Percentiles rank a stretch among this genome's conserved stretches.
Conservation (phyloP, 1,284 basidiomycete species). For the Neonothopanus nambi region DNA sequence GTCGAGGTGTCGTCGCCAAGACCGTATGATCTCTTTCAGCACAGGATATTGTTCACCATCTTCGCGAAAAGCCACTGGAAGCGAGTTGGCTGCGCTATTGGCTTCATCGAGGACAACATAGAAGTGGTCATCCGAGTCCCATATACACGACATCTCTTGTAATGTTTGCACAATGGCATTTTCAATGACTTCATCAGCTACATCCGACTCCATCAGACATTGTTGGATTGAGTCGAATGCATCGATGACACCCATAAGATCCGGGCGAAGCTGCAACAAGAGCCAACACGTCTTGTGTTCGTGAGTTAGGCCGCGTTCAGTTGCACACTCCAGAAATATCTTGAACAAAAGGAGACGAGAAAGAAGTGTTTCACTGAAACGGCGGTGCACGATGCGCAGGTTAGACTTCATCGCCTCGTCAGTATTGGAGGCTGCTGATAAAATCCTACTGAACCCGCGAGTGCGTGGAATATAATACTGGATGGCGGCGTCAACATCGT, state of each 20-base stretch:
- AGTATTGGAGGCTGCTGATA: neutral
- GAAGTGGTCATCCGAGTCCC: neutral
- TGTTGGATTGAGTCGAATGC: no score
- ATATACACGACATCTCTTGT: neutral
- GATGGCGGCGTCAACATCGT: constrained; percentile 1
- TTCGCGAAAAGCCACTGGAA: no score
- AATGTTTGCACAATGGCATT: no score
- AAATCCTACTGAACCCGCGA: neutral
- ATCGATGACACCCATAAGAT: no score
- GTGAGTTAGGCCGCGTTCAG: neutral
- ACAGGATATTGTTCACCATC: neutral
- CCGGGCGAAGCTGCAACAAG: neutral
- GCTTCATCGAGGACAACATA: constrained; percentile 7
- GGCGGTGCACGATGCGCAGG: no score
- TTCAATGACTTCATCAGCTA: no score
- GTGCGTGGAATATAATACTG: neutral
- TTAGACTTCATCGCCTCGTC: no score
- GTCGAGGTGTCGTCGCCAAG: constrained; percentile 2
- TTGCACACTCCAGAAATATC: neutral
- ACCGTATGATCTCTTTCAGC: neutral
- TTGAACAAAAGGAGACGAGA: neutral
- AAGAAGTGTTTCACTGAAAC: neutral
- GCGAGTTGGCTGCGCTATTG: neutral
- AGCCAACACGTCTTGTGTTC: neutral
- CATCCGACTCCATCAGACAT: neutral